Conservation (phyloP, 306 rosid species). For the Senna tora region DNA sequence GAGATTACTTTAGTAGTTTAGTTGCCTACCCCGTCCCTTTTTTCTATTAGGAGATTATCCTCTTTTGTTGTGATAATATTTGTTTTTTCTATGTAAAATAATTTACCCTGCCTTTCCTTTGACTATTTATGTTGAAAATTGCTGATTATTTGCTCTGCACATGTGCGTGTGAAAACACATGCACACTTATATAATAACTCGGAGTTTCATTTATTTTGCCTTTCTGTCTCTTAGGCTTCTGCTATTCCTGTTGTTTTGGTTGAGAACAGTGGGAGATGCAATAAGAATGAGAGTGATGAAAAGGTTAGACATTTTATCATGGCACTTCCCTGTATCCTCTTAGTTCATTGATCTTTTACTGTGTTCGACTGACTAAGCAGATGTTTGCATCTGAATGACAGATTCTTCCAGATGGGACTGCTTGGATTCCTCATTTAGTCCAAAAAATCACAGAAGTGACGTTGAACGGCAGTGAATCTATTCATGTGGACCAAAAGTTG, state of each 20-base stretch:
- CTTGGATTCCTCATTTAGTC: slow-evolving; percentile 71
- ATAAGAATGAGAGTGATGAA: slow-evolving; percentile 64
- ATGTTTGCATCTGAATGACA: slow-evolving; percentile 32
- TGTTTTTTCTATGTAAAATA: background rate
- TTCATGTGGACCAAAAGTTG: slow-evolving; percentile 60
- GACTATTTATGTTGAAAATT: background rate
- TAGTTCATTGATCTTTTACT: slow-evolving; percentile 11
- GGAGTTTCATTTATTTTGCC: background rate
- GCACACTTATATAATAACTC: background rate
- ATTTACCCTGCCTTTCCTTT: background rate
- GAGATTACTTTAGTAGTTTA: background rate
- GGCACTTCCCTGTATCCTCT: background rate
- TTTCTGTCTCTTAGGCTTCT: slow-evolving; percentile 41
- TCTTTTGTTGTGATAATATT: background rate
- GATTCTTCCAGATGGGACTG: slow-evolving; percentile 73
- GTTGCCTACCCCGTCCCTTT: too few relatives aligned
- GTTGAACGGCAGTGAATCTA: slow-evolving; percentile 55
- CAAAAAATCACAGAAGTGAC: slow-evolving; percentile 55
- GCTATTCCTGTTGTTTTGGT: slow-evolving; percentile 66
- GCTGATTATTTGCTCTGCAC: background rate
- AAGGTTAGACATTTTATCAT: slow-evolving; percentile 51
- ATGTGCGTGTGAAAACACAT: background rate
- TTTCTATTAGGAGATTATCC: background rate
- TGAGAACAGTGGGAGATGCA: slow-evolving; percentile 82
- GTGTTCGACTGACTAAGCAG: background rate